Percentiles rank a stretch among this genome's conserved stretches.
Evolutionary conservation across 164 flowering plant genomes (phyloP).

Genomic region (Warburgia ugandensis): DNA sequence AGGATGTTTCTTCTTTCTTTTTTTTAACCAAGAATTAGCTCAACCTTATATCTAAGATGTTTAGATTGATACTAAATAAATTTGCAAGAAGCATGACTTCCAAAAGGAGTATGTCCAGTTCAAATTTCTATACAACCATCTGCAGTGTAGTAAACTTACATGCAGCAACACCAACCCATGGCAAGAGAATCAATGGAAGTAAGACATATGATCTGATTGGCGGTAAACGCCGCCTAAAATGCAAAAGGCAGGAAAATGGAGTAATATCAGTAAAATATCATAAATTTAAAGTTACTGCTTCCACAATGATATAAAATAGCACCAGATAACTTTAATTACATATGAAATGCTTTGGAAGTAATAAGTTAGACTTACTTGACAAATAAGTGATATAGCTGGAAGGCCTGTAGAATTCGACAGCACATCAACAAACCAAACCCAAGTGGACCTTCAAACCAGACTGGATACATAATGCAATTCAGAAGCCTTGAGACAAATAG

Average conservation of each 20-base stretch:
- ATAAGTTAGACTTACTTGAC: conserved; percentile 76
- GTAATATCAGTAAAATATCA: not conserved
- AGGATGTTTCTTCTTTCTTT: too few relatives aligned
- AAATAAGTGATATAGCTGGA: conserved; percentile 62
- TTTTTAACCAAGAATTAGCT: too few relatives aligned
- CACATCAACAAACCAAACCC: conserved; percentile 82
- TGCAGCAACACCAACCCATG: conserved; percentile 67
- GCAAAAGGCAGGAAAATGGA: conserved; percentile 3
- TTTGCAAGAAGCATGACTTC: too few relatives aligned
- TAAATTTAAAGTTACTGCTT: too few relatives aligned
- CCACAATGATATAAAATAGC: too few relatives aligned
- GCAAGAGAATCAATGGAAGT: conserved; percentile 62
- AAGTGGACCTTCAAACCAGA: conserved; percentile 78
- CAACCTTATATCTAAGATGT: too few relatives aligned
- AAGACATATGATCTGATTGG: conserved; percentile 53
- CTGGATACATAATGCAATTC: conserved; percentile 29
- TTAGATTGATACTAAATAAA: too few relatives aligned
- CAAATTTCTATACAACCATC: too few relatives aligned
- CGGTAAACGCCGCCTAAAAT: conserved; percentile 67
- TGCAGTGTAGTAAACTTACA: conserved; percentile 34
- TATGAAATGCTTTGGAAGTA: too few relatives aligned
- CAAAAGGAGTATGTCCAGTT: too few relatives aligned
- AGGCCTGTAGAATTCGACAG: conserved; percentile 72
- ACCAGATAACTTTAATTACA: too few relatives aligned
- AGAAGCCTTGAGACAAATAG: not conserved